Evolutionary conservation across 2,329 filamentous ascomycete genomes (phyloP).

Genomic region (Clonostachys rhizophaga): DNA sequence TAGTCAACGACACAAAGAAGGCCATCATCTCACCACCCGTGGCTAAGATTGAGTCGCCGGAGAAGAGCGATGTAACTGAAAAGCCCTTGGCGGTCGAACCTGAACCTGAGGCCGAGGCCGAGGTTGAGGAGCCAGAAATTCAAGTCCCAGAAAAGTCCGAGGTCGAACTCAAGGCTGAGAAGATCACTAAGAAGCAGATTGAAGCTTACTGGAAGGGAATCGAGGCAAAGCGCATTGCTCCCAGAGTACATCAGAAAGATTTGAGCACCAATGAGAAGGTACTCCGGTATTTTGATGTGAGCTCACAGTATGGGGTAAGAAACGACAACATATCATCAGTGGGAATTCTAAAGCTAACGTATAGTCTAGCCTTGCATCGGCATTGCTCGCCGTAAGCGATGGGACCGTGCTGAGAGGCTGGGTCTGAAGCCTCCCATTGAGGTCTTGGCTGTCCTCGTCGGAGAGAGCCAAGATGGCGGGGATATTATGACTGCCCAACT

Average conservation of each 20-base stretch:
- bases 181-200: slow-evolving; percentile 65
- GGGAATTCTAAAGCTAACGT: neutral
- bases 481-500: slow-evolving; percentile 66
- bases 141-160: slow-evolving; percentile 36
- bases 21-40: slow-evolving; percentile 26
- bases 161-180: slow-evolving; percentile 53
- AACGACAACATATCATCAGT: neutral
- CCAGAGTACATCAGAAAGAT: slow-evolving; percentile 72
- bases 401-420: slow-evolving; percentile 80
- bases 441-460: slow-evolving; percentile 78
- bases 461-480: slow-evolving; percentile 38
- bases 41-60: slow-evolving; percentile 22
- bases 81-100: slow-evolving; percentile 8
- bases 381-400: slow-evolving; percentile 74
- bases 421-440: slow-evolving; percentile 85
- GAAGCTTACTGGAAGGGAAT: slow-evolving; percentile 72
- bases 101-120: slow-evolving; percentile 10
- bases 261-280: slow-evolving; percentile 77
- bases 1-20: slow-evolving; percentile 41
- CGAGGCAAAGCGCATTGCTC: slow-evolving; percentile 63
- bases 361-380: slow-evolving; percentile 75
- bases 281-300: slow-evolving; percentile 87
- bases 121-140: slow-evolving; percentile 12
- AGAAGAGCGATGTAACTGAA: slow-evolving; percentile 7
- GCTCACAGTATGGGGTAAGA: slow-evolving; percentile 85